A percentile compares a stretch with the other conserved stretches of the same genome.
Evolutionary conservation across 352 stramenopile species (phyloP).

Genomic region (Pythium guiyangense): DNA sequence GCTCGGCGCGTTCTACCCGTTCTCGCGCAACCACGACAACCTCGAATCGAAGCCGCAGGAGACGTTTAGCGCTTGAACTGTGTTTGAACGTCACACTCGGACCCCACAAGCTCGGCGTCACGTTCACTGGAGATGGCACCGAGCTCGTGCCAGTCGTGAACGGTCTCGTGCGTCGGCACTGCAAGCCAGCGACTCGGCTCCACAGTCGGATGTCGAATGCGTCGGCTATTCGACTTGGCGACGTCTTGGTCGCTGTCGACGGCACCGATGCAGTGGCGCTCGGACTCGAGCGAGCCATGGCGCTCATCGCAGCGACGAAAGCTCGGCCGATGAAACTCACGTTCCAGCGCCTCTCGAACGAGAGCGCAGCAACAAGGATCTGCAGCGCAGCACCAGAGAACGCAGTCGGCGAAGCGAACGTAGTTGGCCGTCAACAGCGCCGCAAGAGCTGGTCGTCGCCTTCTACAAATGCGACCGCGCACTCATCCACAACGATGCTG

Average conservation of each 20-base stretch:
- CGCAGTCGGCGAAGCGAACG: not conserved
- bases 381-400: not conserved
- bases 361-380: not conserved
- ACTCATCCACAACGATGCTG: not conserved
- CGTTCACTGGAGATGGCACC: conserved; percentile 37
- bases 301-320: conserved; percentile 24
- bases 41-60: conserved; percentile 43
- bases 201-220: not conserved
- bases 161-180: conserved; percentile 12
- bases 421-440: not conserved
- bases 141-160: conserved; percentile 47
- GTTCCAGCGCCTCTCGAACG: conserved; percentile 38
- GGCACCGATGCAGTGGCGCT: conserved; percentile 36
- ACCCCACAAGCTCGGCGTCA: conserved; percentile 34
- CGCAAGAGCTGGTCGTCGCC: not conserved
- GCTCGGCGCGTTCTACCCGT: conserved; percentile 73
- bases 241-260: conserved; percentile 58
- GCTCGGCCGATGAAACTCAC: conserved; percentile 39
- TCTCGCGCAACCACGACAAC: conserved; percentile 82
- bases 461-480: not conserved
- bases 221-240: conserved; percentile 24
- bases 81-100: conserved; percentile 40
- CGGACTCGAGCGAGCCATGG: conserved; percentile 32
- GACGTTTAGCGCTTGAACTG: no score
- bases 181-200: not conserved